Evolutionary conservation across 106 monocot species (phyloP), one percentile per base, ranked within the genome.

Genomic region (Dendrobium officinale): DNA sequence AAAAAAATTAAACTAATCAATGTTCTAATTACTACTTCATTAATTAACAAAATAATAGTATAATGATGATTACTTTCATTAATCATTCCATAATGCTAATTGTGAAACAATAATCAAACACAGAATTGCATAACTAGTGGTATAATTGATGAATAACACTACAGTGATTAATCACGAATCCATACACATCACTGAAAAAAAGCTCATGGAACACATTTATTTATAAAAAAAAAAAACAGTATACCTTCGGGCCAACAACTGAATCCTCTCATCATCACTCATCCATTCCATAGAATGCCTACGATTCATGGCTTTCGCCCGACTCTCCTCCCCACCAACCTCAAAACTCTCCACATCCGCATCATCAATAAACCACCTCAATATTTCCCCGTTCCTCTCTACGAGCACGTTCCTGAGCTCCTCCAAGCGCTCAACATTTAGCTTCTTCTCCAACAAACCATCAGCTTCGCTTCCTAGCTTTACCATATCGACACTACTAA

Each of bases 321-420:
- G 40, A 22, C 18, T 45, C 66, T 27, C 78, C 55, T 9, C 81
- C 16, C 6, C 79, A 31, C 17, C 45, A 24, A 13, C 48, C 9
- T 76, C 67, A 11, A 20, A 79, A 16, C 55, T 78, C 27, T 77
- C 81, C 26, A 89, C 91, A 19, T 87, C 77, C 42, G 91, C 94
- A 70, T 92, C 90, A 51, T 91, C 95, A 61, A 95, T 79, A 42
- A 98, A 81, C 91, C 89, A 89, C 31, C 67, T 75, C 49, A 91
- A 84, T 27, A 73, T 18, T 73, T 70, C 87, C 18, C 66, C 88
- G 72, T 90, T 97, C 80, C 94, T 86, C 86, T 92, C 90, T 43
- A 33, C 82, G 4, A 97, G 78, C 82, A 92, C 88, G 72, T 78
- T 86, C 75, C 83, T 85, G 83, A 97, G 49, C 76, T 92, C 98